Base-by-base conservation (phyloP, 768 basidiomycete species). In the Russula foetens region DNA sequence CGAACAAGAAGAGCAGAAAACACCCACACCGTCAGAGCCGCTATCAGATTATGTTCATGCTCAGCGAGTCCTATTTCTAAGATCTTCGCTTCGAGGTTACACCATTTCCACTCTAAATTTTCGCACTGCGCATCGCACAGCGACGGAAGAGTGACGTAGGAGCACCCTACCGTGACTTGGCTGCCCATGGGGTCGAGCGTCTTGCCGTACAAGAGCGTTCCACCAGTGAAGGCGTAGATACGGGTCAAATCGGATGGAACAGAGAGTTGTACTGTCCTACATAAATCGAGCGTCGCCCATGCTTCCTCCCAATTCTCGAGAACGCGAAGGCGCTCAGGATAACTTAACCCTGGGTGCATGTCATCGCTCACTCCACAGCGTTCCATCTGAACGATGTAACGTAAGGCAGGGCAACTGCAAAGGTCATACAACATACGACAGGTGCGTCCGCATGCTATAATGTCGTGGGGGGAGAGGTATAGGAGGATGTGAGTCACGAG, bases 161-260 rank as follows among this genome's bases (percentile, higher is more conserved):
- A 54, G n/a, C 56, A 64, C 7, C 62, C 64, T 3, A 41, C 28
- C 1, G 63, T 66, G 7, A 46, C 35, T 14, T 52, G 35, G 14
- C 44, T 54, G 17, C 46, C 53, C 2, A 33, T 7, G 19, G 31
- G 43, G 21, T 45, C 24, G 23, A 48, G 45, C 14, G 43, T 55
- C 47, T 58, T 66, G 9, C 64, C 64, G 28, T 63, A 63, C n/a
- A 66, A 44, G 24, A 66, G 56, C 2, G 63, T 58, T 1, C 63
- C 64, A n/a, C 62, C 64, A 2, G 64, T 66, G 29, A 66, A 57
- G 47, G 63, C 64, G 63, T 66, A 66, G n/a, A 66, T 63, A 21
- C 62, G 52, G 3, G 62, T 64, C 41, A 58, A 56, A 8, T 45
- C 29, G 35, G 64, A 66, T 23, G 53, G 54, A n/a, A 66, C 63